Evolutionary conservation across 2,329 filamentous ascomycete genomes (phyloP), one percentile per base, ranked within the genome.

Genomic region (Talaromyces sp.): DNA sequence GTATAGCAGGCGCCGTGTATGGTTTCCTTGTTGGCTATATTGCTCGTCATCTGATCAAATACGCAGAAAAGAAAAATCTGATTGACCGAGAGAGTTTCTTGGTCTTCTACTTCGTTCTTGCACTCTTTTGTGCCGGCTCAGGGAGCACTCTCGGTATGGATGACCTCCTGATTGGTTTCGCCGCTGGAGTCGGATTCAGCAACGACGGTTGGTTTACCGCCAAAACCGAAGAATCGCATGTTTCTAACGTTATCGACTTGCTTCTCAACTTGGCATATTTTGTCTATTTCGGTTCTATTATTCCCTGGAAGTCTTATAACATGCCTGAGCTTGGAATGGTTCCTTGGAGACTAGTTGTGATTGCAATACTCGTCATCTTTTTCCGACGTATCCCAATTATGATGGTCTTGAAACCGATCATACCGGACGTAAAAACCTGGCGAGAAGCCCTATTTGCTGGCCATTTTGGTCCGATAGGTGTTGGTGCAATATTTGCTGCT

Each of bases 171-270:
- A 92, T 99, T 45, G 95, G 95, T 45, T 99, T 99, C 73, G 89
- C 94, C 15, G 92, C 91, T 63, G 95, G 95, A 65, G 95, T 99
- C n/a, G 95, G 95, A 63, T 99, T 99, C 82, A 97, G 93, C 71
- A 99, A 99, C 77, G 95, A 99, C 74, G 95, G 95, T 69, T 99
- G 95, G 95, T 99, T 99, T 73, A 91, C 91, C 17, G 91, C 97
- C 74, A 97, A 97, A 83, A 99, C 95, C 0, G 95, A 99, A 75
- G 95, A 99, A 78, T 94, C 95, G 0, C 95, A 98, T 76, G 95
- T 99, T 10, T 98, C 94, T 77, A 98, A 99, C 87, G 95, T 99
- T 75, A 99, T 99, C 74, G 95, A 99, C 83, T 80, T 99, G 76
- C 83, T 99, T 67, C 89, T 99, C 81, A 99, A 99, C 79, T 86